These are phyloP conservation scores for Eucalyptus regnans DNA, from an alignment of 345 rosid species.

Conservation along the genomic window DNA sequence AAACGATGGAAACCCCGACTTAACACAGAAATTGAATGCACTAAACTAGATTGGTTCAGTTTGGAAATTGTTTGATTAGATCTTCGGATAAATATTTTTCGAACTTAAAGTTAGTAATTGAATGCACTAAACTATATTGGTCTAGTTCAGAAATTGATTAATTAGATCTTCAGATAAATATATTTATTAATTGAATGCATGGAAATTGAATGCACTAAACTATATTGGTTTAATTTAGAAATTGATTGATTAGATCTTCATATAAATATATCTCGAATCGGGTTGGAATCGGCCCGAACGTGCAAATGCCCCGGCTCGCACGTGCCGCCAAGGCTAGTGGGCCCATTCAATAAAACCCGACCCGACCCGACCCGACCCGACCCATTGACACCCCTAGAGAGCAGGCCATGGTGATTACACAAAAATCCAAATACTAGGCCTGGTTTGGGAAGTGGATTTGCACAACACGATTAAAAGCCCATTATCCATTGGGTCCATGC, in stretches of 20 bases:
- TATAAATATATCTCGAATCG: not conserved
- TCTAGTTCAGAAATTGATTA: no score
- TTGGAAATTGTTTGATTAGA: not conserved
- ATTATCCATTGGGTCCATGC: not conserved
- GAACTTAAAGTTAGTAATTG: not conserved
- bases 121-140: no score
- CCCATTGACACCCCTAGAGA: not conserved
- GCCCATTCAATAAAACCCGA: not conserved
- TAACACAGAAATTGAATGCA: not conserved
- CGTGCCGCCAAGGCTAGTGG: not conserved
- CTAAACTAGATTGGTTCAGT: not conserved
- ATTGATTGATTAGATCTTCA: not conserved
- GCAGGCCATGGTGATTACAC: not conserved
- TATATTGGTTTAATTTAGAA: not conserved
- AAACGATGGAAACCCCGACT: not conserved
- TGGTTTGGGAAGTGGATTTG: not conserved
- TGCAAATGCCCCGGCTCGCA: not conserved
- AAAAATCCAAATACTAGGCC: not conserved
- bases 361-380: no score
- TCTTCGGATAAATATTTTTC: not conserved
- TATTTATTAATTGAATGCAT: no score
- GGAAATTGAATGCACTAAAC: not conserved
- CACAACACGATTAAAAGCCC: not conserved
- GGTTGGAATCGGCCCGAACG: not conserved
- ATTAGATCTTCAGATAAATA: no score